A percentile compares a stretch with the other conserved stretches of the same genome.
These are phyloP conservation scores for Naganishia cerealis DNA, from an alignment of 1,284 basidiomycete species.

Conservation along the genomic window DNA sequence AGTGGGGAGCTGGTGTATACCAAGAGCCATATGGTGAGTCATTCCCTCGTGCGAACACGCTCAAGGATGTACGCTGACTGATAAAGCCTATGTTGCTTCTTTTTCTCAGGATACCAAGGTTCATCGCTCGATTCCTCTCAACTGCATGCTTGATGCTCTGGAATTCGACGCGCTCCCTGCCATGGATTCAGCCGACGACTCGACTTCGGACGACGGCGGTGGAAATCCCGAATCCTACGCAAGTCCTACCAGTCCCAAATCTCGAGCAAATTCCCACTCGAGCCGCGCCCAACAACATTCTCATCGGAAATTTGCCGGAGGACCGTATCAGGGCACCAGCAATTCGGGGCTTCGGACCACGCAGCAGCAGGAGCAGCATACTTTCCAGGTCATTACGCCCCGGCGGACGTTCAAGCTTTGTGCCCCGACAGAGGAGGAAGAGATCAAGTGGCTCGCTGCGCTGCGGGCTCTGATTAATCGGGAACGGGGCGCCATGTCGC, in stretches of 20 bases:
- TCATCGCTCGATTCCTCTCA: constrained; percentile 79
- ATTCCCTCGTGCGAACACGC: not conserved
- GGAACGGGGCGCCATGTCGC: constrained; percentile 37
- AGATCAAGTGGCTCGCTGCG: constrained; percentile 96
- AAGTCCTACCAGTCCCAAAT: constrained; percentile 14
- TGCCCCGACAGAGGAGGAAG: constrained; percentile 94
- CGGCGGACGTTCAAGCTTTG: constrained; percentile 85
- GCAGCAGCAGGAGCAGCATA: constrained; percentile 56
- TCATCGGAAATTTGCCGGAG: constrained; percentile 24
- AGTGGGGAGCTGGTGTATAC: constrained; percentile 78
- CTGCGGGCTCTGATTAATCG: constrained; percentile 76
- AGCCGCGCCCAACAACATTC: not conserved
- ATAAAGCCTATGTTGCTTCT: not conserved
- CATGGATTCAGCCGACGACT: constrained; percentile 30
- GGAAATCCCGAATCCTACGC: not conserved
- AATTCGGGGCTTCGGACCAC: constrained; percentile 14
- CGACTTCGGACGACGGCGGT: constrained; percentile 35
- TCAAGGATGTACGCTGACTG: not conserved
- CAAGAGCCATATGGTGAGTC: constrained; percentile 78
- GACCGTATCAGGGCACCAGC: constrained; percentile 2
- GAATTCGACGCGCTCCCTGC: constrained; percentile 66
- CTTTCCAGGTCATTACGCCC: constrained; percentile 95
- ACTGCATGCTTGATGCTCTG: constrained; percentile 85
- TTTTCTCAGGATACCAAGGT: constrained; percentile 73
- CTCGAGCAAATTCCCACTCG: constrained; percentile 14